These are phyloP conservation scores for Moesziomyces parantarcticus DNA, from an alignment of 1,284 basidiomycete genomes.

Conservation along the genomic window DNA sequence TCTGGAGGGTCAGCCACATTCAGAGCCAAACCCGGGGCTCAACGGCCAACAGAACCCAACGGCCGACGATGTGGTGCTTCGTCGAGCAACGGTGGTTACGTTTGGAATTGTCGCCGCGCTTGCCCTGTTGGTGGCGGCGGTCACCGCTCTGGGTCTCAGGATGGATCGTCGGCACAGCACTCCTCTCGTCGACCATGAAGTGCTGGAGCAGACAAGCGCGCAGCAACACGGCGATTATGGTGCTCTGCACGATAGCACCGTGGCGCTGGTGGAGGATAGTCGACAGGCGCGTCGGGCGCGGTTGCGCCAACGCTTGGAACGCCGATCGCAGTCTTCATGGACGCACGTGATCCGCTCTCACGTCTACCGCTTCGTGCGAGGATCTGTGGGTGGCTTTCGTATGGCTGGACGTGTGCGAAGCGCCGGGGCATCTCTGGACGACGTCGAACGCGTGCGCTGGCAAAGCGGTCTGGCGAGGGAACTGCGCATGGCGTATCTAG, in stretches of 20 bases:
- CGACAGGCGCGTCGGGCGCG: conserved; percentile 36
- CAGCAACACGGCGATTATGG: conserved; percentile 23
- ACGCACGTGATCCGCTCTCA: conserved; percentile 17
- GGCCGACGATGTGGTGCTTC: conserved; percentile 22
- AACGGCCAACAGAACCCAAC: not conserved
- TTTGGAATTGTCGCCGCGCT: conserved; percentile 47
- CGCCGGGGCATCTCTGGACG: not conserved
- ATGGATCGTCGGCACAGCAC: not conserved
- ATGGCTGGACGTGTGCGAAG: conserved; percentile 14
- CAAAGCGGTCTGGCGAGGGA: conserved; percentile 20
- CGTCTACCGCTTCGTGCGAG: conserved; percentile 9
- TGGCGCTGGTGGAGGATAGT: conserved; percentile 22
- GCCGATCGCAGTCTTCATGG: conserved; percentile 17
- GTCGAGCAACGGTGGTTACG: conserved; percentile 27
- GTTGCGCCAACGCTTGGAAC: conserved; percentile 23
- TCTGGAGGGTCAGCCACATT: conserved; percentile 13
- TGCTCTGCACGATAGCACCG: conserved; percentile 34
- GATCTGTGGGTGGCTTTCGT: conserved; percentile 33
- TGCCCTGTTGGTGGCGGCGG: conserved; percentile 21
- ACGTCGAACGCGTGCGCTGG: conserved; percentile 1
- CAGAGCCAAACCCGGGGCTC: not conserved
- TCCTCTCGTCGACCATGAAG: not conserved
- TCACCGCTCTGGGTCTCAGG: conserved; percentile 27
- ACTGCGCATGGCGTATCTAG: conserved; percentile 52
- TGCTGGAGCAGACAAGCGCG: not conserved